phyloP scores from a whole-genome alignment of 108 stramenopile genomes.

The Pseudonitzschia multiseries region DNA sequence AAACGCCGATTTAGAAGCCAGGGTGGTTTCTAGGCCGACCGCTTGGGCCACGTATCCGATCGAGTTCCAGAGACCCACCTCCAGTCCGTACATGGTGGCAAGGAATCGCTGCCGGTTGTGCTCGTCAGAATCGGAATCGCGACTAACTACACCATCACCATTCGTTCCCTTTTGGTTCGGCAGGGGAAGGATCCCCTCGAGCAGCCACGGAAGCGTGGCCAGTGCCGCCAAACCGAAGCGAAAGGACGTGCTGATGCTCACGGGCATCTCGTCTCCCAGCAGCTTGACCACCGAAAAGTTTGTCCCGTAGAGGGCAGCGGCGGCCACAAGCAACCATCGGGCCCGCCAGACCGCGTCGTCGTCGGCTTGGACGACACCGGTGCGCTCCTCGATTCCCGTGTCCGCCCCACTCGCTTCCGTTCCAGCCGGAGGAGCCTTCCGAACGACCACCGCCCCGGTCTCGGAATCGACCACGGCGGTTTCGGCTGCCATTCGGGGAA shows the following conservation, averaged over 20 bases:
- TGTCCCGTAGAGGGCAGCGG: constrained; percentile 82
- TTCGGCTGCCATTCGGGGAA: not conserved
- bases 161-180: not conserved
- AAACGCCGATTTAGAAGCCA: constrained; percentile 87
- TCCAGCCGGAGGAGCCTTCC: too few species aligned
- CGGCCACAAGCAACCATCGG: constrained; percentile 50
- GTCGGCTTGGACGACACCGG: not conserved
- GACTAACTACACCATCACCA: too few species aligned
- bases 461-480: not conserved
- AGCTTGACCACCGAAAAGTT: constrained; percentile 81
- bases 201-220: constrained; percentile 65
- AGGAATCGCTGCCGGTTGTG: constrained; percentile 22
- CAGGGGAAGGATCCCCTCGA: constrained; percentile 16
- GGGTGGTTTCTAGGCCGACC: constrained; percentile 76
- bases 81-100: constrained; percentile 70
- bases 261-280: constrained; percentile 62
- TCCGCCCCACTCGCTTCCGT: too few species aligned
- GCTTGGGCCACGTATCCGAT: constrained; percentile 91
- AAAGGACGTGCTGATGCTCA: constrained; percentile 58
- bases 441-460: not conserved
- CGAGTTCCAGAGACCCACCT: constrained; percentile 82
- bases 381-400: not conserved
- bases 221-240: constrained; percentile 76
- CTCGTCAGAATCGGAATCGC: not conserved
- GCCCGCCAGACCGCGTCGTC: constrained; percentile 32